A percentile compares a stretch with the other conserved stretches of the same genome.
Evolutionary conservation across 2,329 filamentous ascomycete species (phyloP).

Genomic region (Elsinoe perseae): DNA sequence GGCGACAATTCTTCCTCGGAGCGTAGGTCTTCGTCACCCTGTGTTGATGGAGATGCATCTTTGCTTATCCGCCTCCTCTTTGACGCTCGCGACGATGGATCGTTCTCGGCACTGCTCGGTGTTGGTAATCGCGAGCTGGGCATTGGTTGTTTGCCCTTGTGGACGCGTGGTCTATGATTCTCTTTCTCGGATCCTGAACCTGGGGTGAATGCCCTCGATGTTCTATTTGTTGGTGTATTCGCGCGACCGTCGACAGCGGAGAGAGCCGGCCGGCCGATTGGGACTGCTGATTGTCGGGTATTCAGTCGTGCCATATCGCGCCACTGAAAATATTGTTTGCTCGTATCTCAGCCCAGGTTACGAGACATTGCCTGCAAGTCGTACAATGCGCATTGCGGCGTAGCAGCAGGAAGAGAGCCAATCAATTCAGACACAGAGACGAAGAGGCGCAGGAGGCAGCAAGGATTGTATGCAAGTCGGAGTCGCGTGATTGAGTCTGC

Average conservation of each 20-base stretch:
- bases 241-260: constrained; percentile 10
- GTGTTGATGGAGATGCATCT: constrained; percentile 16
- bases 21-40: constrained; percentile 24
- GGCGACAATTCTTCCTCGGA: constrained; percentile 25
- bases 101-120: constrained; percentile 31
- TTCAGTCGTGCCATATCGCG: constrained; percentile 24
- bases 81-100: constrained; percentile 19
- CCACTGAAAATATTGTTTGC: constrained; percentile 13
- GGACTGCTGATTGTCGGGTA: constrained; percentile 17
- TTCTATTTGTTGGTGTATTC: constrained; percentile 20
- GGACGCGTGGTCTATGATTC: constrained; percentile 24
- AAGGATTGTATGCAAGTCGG: background rate
- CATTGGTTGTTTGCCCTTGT: constrained; percentile 42
- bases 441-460: background rate
- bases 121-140: constrained; percentile 32
- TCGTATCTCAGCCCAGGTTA: background rate
- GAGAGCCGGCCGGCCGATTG: constrained; percentile 12
- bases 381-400: background rate
- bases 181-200: constrained; percentile 42
- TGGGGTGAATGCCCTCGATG: constrained; percentile 4
- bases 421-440: background rate
- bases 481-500: background rate
- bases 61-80: constrained; percentile 24
- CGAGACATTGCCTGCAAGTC: constrained; percentile 2
- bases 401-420: background rate